phyloP scores from a whole-genome alignment of 1,284 basidiomycete species.

The Caloboletus firmus region DNA sequence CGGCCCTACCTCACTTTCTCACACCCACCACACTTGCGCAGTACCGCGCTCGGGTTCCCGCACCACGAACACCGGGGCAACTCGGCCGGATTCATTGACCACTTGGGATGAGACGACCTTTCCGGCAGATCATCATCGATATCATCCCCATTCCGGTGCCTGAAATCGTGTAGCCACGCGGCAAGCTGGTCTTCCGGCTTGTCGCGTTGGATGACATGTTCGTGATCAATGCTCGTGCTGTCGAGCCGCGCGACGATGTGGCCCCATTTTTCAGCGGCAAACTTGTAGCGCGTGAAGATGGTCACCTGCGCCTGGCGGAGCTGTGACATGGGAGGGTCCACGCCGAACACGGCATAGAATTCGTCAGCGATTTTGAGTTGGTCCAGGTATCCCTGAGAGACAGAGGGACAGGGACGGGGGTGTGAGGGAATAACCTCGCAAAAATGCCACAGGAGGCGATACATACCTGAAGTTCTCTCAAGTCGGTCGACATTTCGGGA shows the following conservation, averaged over 20 bases:
- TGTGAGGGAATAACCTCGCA: background rate
- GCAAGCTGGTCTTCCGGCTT: constrained; percentile 54
- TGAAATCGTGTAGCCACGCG: constrained; percentile 53
- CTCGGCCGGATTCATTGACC: constrained; percentile 44
- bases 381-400: constrained; percentile 40
- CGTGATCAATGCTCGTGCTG: constrained; percentile 23
- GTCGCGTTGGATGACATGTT: constrained; percentile 31
- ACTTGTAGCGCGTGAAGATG: constrained; percentile 45
- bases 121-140: constrained; percentile 28
- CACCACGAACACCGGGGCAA: constrained; percentile 60
- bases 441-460: background rate
- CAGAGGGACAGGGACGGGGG: background rate
- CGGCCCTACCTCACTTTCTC: constrained; percentile 42
- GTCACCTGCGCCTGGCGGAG: constrained; percentile 49
- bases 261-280: constrained; percentile 47
- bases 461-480: constrained; percentile 50
- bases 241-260: constrained; percentile 42
- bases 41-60: constrained; percentile 53
- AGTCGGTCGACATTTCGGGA: constrained; percentile 46
- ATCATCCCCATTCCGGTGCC: constrained; percentile 43
- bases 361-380: constrained; percentile 51
- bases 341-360: constrained; percentile 46
- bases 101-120: constrained; percentile 39
- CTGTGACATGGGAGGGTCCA: constrained; percentile 46
- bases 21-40: constrained; percentile 53